Conservation (phyloP, 257 asterid genomes). For the Forsythia suspensa region DNA sequence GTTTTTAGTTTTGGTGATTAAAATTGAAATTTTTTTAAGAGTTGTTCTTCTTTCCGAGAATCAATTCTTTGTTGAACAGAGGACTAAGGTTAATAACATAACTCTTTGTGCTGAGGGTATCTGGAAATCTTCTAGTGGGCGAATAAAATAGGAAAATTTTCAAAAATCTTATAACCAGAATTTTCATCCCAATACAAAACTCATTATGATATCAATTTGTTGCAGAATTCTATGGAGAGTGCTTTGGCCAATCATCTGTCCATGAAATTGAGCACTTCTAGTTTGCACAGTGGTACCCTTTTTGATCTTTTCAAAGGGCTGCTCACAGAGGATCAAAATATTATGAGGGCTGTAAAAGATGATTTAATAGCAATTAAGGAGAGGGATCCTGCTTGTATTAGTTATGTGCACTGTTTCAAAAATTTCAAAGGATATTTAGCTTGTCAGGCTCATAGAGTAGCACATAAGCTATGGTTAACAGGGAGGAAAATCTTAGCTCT, state of each 20-base stretch:
- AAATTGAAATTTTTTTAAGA: too few species aligned
- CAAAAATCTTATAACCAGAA: too few species aligned
- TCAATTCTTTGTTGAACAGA: too few species aligned
- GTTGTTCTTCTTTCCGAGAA: too few species aligned
- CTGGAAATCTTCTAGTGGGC: too few species aligned
- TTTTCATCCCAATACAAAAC: too few species aligned
- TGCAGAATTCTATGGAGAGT: conserved; percentile 37
- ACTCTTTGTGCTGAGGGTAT: too few species aligned
- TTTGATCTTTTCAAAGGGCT: conserved; percentile 39
- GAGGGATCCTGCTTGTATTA: conserved; percentile 54
- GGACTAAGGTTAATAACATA: too few species aligned
- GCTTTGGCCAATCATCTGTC: conserved; percentile 39
- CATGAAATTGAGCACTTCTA: conserved; percentile 42
- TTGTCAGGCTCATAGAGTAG: conserved; percentile 43
- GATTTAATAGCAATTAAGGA: conserved; percentile 52
- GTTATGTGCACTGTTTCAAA: conserved; percentile 48
- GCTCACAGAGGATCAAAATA: conserved; percentile 31
- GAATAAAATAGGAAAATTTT: too few species aligned
- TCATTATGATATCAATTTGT: neutral
- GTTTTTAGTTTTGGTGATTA: too few species aligned
- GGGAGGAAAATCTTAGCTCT: conserved; percentile 43
- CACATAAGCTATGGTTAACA: conserved; percentile 39
- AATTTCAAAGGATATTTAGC: conserved; percentile 50
- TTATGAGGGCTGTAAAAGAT: conserved; percentile 31
- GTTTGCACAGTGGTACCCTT: conserved; percentile 34